Conservation (phyloP, 1,284 basidiomycete species). For the Heterobasidion irregulare region DNA sequence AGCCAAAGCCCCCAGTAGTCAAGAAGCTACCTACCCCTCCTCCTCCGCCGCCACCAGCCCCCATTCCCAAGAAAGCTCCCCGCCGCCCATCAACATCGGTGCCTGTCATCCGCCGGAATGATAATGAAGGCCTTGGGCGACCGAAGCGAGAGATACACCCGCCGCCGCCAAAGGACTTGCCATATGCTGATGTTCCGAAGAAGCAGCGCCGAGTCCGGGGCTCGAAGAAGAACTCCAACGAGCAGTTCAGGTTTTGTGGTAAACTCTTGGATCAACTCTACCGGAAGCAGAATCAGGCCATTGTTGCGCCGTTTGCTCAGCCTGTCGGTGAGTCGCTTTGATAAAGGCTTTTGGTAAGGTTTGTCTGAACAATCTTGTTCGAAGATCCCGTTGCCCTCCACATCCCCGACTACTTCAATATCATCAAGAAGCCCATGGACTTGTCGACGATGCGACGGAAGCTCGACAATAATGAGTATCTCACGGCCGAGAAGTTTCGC, state of each 20-base stretch:
- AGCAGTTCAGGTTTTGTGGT: conserved; percentile 81
- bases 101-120: conserved; percentile 70
- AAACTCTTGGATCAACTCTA: conserved; percentile 75
- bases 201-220: conserved; percentile 59
- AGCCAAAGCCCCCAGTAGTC: conserved; percentile 36
- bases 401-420: conserved; percentile 80
- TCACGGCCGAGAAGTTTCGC: conserved; percentile 71
- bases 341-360: not conserved
- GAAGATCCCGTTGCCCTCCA: conserved; percentile 72
- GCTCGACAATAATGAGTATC: conserved; percentile 71
- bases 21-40: conserved; percentile 18
- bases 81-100: conserved; percentile 72
- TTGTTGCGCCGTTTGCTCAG: conserved; percentile 86
- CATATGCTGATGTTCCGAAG: conserved; percentile 72
- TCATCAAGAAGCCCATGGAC: conserved; percentile 95
- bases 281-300: conserved; percentile 69
- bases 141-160: conserved; percentile 98
- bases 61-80: conserved; percentile 37
- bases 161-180: conserved; percentile 86
- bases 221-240: conserved; percentile 59
- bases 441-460: conserved; percentile 82
- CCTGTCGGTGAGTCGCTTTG: conserved; percentile 68
- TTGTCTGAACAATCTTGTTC: not conserved
- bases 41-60: conserved; percentile 19
- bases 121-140: conserved; percentile 51